A percentile compares a stretch with the other conserved stretches of the same genome.
Conservation (phyloP, 1,284 basidiomycete genomes). For the Heterobasidion occidentale region DNA sequence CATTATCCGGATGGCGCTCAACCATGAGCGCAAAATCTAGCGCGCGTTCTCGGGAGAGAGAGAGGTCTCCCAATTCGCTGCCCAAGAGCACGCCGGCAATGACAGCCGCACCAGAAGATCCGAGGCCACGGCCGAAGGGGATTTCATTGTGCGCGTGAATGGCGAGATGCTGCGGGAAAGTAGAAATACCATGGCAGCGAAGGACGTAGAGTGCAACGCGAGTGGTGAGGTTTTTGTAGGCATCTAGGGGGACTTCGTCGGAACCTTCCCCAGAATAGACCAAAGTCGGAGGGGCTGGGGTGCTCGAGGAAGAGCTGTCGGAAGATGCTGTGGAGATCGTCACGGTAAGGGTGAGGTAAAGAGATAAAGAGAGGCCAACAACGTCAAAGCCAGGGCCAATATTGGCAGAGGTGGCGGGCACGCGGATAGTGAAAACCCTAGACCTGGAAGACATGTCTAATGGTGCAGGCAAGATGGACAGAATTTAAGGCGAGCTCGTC, state of each 20-base stretch:
- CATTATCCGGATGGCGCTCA: conserved; percentile 98
- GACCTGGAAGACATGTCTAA: conserved; percentile 7
- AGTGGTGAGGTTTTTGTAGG: conserved; percentile 97
- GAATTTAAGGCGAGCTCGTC: too few relatives aligned
- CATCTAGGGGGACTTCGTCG: conserved; percentile 85
- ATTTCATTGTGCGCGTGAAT: conserved; percentile 91
- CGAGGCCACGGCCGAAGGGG: conserved; percentile 95
- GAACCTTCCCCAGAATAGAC: conserved; percentile 87
- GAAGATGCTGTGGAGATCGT: conserved; percentile 28
- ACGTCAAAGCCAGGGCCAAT: conserved; percentile 99
- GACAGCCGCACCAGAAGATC: conserved; percentile 96
- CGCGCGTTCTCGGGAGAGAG: conserved; percentile 65
- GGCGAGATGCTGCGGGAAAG: conserved; percentile 68
- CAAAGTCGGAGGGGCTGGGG: conserved; percentile 51
- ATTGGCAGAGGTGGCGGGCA: conserved; percentile 97
- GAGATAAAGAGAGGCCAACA: conserved; percentile 91
- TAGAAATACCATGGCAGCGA: conserved; percentile 70
- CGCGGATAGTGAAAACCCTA: conserved; percentile 57
- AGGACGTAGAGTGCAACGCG: conserved; percentile 96
- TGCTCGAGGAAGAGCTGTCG: conserved; percentile 6
- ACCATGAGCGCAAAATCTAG: conserved; percentile 99
- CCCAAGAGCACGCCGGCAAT: conserved; percentile 93
- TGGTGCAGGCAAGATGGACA: not conserved
- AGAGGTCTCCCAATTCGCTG: conserved; percentile 72
- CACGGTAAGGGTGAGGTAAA: conserved; percentile 78